Base-by-base conservation (phyloP, 768 basidiomycete genomes). In the Boletellus ananas region DNA sequence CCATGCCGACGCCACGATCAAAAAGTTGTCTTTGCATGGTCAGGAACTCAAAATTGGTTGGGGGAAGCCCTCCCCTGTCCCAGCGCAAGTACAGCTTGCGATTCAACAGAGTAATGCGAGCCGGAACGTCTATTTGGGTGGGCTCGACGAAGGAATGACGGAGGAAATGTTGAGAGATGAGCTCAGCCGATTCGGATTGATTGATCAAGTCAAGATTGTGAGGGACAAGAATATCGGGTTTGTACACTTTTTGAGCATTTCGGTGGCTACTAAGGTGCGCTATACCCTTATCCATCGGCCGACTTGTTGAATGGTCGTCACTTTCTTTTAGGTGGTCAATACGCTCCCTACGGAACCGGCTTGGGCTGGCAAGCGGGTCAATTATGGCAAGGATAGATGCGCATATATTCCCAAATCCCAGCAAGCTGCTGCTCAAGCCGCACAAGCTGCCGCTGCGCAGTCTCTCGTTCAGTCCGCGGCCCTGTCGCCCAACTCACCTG, bases 121-220 rank as follows among this genome's bases (percentile, higher is more conserved):
- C 58, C 74, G 96, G 58, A 99, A 98, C 61, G 96, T 99, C 50
- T 99, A 97, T 64, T 78, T 99, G 16, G 96, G 96, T 37, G 92
- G 92, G 16, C 74, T 99, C 35, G 94, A 95, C 36, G 91, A 94
- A 70, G 76, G 73, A 44, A 83, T 85, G 74, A 95, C 91, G 1
- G 96, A 98, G 74, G 90, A 94, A 70, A 83, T 84, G 71, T 74
- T 99, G 29, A 74, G 95, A 31, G 94, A 98, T 54, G 94, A 97
- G 64, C 74, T 98, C 20, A 85, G 86, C 61, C 79, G 88, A 37
- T 99, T 95, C 63, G 96, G 96, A 18, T 76, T 95, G 25, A 97
- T 99, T 61, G 96, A 99, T 71, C 95, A 98, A 68, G 94, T 99
- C 67, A 99, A 99, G 80, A 97, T 99, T 64, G 96, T 98, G 45